Evolutionary conservation across 305 asterid genomes (phyloP), one percentile per base, ranked within the genome.

Genomic region (Stenogyne calaminthoides): DNA sequence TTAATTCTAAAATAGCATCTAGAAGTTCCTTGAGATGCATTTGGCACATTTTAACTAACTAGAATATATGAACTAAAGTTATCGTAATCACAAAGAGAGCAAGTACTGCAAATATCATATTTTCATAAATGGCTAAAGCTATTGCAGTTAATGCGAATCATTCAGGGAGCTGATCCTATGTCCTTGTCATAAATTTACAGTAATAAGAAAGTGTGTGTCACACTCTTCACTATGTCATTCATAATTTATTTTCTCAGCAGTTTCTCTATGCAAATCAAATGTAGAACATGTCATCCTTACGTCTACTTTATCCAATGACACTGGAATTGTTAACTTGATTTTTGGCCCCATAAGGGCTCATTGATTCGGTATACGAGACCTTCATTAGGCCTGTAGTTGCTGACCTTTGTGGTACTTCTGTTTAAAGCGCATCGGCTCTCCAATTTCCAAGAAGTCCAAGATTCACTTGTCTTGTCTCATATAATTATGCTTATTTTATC

Each of bases 261-360:
- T 34, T 34, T 34, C 39, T 0, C 1, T 34, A 34, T 34, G 39
- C 29, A 34, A 34, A 34, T 34, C 8, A 34, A 36, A 40, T 42
- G 69, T 64, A 36, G 18, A 64, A 64, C n/a, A 46, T 64, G 36
- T 40, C 69, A 19, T 42, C 69, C 56, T 64, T 20, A 20, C 5
- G 37, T 64, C 54, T 20, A 19, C 12, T 40, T 20, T 6, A 46
- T 3, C 19, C 20, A 19, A 42, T 36, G 12, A 36, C 37, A 42
- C 15, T 66, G 59, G 42, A 66, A 25, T 14, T 2, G 16, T 62
- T 46, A 1, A 8, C 55, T 9, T 34, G 55, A 11, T n/a, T 65
- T 63, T 63, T 64, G 19, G 55, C 39, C n/a, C 16, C 25, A 18
- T 11, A 5, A 40, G 25, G 25, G 25, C 25, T 22, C 3, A 25